These are phyloP conservation scores for Euphrasia arctica DNA, from an alignment of 305 asterid species.

Conservation along the genomic window DNA sequence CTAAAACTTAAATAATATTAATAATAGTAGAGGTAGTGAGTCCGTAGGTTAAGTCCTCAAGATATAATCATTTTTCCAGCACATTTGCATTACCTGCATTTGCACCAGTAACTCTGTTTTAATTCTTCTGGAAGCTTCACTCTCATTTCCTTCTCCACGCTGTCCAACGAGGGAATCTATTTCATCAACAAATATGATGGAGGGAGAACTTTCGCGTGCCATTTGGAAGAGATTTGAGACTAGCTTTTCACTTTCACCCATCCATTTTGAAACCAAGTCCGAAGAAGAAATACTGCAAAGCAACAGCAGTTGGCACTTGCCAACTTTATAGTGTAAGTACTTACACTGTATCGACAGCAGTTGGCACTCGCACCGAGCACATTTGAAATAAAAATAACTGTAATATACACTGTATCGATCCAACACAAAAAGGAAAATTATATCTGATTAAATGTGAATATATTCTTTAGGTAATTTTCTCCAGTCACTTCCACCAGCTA, in stretches of 20 bases:
- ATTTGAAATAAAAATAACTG: too few relatives aligned
- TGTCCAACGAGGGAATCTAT: constrained; percentile 69
- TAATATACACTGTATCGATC: too few relatives aligned
- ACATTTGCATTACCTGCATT: constrained; percentile 53
- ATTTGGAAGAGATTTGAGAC: constrained; percentile 70
- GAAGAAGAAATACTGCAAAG: constrained; percentile 67
- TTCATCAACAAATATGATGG: constrained; percentile 68
- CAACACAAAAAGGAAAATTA: too few relatives aligned
- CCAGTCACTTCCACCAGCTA: too few relatives aligned
- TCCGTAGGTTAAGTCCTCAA: neutral
- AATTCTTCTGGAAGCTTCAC: constrained; percentile 75
- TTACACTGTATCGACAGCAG: too few relatives aligned
- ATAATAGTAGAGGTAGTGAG: too few relatives aligned
- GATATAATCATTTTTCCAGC: neutral
- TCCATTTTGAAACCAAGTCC: constrained; percentile 76
- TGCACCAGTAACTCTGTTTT: constrained; percentile 72
- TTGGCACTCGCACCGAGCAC: too few relatives aligned
- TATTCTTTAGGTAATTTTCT: too few relatives aligned
- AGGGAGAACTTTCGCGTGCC: constrained; percentile 76
- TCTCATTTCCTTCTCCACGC: constrained; percentile 80
- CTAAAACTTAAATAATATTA: neutral
- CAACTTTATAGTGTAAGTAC: constrained; percentile 45
- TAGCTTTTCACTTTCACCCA: constrained; percentile 81
- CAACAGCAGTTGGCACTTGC: constrained; percentile 61
- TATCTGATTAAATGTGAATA: too few relatives aligned